Base-by-base conservation (phyloP, 2,329 filamentous ascomycete genomes). In the Apiospora phragmitis region DNA sequence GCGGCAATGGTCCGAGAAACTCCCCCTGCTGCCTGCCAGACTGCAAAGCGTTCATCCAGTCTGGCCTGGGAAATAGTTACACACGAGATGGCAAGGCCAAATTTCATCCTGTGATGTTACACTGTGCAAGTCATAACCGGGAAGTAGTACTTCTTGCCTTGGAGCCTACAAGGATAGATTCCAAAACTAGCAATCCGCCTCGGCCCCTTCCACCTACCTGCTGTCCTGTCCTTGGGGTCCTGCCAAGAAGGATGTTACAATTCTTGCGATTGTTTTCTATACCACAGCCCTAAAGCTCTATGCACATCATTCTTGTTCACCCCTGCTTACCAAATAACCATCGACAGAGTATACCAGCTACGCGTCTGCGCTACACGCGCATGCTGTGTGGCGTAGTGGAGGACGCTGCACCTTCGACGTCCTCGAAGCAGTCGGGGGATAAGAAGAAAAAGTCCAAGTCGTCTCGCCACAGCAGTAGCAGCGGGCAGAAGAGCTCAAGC, bases 351-450 rank as follows among this genome's bases (percentile, higher is more conserved):
- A 83, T 90, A 32, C 83, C 88, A 0, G 83, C 84, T 24, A 88
- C 88, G 18, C 83, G 88, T 9, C 81, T 87, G n/a, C 83, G 86
- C 72, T 90, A 89, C 76, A 88, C 83, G 68, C 84, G 84, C 72
- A 84, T 89, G 76, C 81, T 90, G 59, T 89, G 87, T 76, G 88
- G 88, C 47, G 84, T 85, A 73, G 83, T 86, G 14, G 79, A 82
- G 29, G 75, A 79, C 4, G 69, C 72, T 14, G 65, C 71, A 9
- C 42, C 26, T 43, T 43, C 65, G 24, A 12, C 65, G 26, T 47
- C 65, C 12, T 67, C 65, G 26, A 67, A 47, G 18, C 65, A 68
- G 29, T 26, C 47, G 45, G 62, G 47, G 29, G 65, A 59, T 24
- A 43, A 47, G 32, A 51, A 67, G 51, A 47, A 65, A 41, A 67